These are phyloP conservation scores for Cryptococcus floricola DNA, from an alignment of 1,284 basidiomycete genomes.

Conservation along the genomic window DNA sequence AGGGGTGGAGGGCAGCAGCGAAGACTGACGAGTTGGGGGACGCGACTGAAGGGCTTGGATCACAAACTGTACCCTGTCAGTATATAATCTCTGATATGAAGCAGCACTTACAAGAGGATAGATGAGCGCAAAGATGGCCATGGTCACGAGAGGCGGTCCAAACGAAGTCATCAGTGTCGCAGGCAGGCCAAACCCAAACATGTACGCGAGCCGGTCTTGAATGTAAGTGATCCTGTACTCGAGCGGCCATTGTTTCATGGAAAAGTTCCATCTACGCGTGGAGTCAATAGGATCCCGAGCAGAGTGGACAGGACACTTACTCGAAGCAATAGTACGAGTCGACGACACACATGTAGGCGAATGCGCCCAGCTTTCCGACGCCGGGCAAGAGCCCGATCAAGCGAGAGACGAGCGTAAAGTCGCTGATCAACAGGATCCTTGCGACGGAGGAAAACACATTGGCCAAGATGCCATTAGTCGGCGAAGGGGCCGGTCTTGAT, in stretches of 20 bases:
- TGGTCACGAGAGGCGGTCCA: constrained; percentile 44
- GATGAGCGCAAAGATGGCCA: constrained; percentile 47
- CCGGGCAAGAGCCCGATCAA: constrained; percentile 40
- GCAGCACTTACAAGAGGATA: constrained; percentile 45
- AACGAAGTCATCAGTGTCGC: constrained; percentile 44
- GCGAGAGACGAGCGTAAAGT: constrained; percentile 45
- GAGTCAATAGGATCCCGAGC: too few species aligned
- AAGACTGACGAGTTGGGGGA: constrained; percentile 24
- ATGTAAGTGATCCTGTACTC: constrained; percentile 36
- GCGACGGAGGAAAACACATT: constrained; percentile 31
- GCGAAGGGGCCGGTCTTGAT: constrained; percentile 3
- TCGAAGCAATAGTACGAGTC: constrained; percentile 49
- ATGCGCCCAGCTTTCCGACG: constrained; percentile 30
- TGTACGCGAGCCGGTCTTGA: constrained; percentile 39
- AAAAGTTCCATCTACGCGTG: constrained; percentile 38
- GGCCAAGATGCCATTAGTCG: constrained; percentile 1
- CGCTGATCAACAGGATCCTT: constrained; percentile 43
- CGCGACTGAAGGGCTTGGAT: constrained; percentile 46
- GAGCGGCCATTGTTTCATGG: constrained; percentile 39
- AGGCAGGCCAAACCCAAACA: constrained; percentile 47
- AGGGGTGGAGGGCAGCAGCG: constrained; percentile 26
- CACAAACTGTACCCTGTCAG: constrained; percentile 30
- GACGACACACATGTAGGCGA: constrained; percentile 45
- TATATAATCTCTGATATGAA: neutral
- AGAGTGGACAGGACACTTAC: constrained; percentile 25